Evolutionary conservation across 306 rosid genomes (phyloP), one percentile per base, ranked within the genome.

Genomic region (Vigna hirtella): DNA sequence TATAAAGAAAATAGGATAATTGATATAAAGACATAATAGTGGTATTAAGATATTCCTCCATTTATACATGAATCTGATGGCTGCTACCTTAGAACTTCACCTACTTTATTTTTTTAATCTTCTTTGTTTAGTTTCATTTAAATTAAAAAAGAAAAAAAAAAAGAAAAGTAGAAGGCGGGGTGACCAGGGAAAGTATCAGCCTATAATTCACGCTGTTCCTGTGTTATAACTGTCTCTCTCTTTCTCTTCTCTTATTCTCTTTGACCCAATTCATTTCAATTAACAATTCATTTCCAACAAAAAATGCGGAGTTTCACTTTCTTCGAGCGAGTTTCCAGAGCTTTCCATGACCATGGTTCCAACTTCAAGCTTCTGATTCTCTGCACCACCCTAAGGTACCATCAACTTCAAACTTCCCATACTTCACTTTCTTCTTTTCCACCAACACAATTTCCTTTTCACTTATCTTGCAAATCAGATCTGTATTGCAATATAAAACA

Each of bases 381-480:
- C 84, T 80, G 91, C 89, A 83, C 86, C 68, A 85, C 99, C 84
- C 85, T 91, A 13, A 87, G 99, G 99, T 95, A 86, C 11, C 2
- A 43, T 67, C 34, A 22, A n/a, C 77, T 49, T 57, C 80, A 22
- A 16, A 18, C 17, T 51, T 65, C 45, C 15, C 5, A 5, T 5
- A 4, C 38, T 34, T 34, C 38, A 34, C 38, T 8, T 9, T 38
- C 65, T 49, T 45, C 34, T 30, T 53, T 56, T 22, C 34, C 63
- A 22, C 62, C 9, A 9, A 30, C 2, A 61, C 13, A 32, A 6
- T 14, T 14, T 61, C 17, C 14, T 17, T 77, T 28, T n/a, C 4
- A 57, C 18, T 18, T 48, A 48, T 76, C 68, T 42, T 15, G 57
- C 10, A 1, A 16, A 50, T 28, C 13, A 81, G 77, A 75, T 68